Percentiles rank a stretch among this genome's conserved stretches.
Evolutionary conservation across 2,329 filamentous ascomycete species (phyloP).

Genomic region (Pseudofabraea citricarpa): DNA sequence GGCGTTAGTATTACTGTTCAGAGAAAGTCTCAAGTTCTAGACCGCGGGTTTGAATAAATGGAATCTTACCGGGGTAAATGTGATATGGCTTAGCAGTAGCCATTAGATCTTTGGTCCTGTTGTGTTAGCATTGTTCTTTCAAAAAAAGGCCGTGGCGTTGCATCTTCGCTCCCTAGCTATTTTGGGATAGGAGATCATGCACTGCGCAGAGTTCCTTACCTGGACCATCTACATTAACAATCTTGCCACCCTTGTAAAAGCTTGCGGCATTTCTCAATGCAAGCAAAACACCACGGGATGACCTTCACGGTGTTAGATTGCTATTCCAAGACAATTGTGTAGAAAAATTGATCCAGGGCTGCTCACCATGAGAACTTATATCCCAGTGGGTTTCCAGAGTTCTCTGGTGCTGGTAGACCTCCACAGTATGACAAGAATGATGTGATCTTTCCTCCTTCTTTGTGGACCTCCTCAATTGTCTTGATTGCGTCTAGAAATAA

Average conservation of each 20-base stretch:
- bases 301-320: neutral
- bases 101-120: too few relatives aligned
- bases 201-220: too few relatives aligned
- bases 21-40: neutral
- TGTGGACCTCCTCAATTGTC: slow-evolving; percentile 78
- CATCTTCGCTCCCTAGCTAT: too few relatives aligned
- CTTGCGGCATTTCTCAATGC: slow-evolving; percentile 77
- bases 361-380: slow-evolving; percentile 71
- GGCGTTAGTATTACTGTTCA: neutral
- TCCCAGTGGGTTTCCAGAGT: slow-evolving; percentile 82
- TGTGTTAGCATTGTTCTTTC: too few relatives aligned
- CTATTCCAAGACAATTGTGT: neutral
- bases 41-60: neutral
- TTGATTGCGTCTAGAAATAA: slow-evolving; percentile 78
- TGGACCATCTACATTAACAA: slow-evolving; percentile 57
- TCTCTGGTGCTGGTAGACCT: slow-evolving; percentile 67
- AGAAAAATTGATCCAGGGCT: neutral
- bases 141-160: too few relatives aligned
- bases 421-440: slow-evolving; percentile 84
- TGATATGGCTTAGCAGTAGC: slow-evolving; percentile 80
- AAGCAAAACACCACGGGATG: slow-evolving; percentile 77
- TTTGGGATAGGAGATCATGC: too few relatives aligned
- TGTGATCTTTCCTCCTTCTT: slow-evolving; percentile 72
- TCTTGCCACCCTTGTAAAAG: slow-evolving; percentile 75
- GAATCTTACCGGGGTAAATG: slow-evolving; percentile 62